Percentiles rank a stretch among this genome's conserved stretches.
Evolutionary conservation across 345 rosid genomes (phyloP).

Genomic region (Schrenkiella parvula): DNA sequence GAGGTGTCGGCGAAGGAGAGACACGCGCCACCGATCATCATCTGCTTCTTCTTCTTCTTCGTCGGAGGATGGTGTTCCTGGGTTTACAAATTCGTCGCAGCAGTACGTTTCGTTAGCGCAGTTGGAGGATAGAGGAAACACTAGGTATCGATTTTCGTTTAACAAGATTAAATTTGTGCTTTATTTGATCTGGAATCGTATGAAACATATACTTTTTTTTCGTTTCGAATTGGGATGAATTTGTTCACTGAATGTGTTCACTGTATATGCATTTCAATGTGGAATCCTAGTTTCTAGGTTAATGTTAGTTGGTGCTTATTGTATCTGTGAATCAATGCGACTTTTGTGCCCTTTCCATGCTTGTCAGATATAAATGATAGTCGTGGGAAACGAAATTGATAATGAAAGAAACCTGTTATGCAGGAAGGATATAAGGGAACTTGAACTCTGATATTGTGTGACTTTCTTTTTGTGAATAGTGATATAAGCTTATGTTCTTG

Average conservation of each 20-base stretch:
- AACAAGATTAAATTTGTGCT: not conserved
- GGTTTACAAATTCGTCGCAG: conserved; percentile 33
- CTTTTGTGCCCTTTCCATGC: not conserved
- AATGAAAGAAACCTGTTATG: not conserved
- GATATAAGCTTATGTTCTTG: not conserved
- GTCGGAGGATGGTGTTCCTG: conserved; percentile 34
- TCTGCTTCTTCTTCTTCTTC: conserved; percentile 12
- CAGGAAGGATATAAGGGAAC: too few relatives aligned
- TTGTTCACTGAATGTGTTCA: too few relatives aligned
- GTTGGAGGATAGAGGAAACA: conserved; percentile 49
- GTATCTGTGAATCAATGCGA: conserved; percentile 18
- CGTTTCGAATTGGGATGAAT: not conserved
- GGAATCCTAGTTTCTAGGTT: conserved; percentile 3
- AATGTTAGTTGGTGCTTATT: conserved; percentile 16
- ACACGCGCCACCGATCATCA: conserved; percentile 26
- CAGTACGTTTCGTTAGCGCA: conserved; percentile 61
- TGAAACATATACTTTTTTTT: too few relatives aligned
- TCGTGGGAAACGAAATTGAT: not conserved
- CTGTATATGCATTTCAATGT: conserved; percentile 8
- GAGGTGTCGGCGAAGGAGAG: conserved; percentile 37
- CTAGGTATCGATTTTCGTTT: conserved; percentile 43
- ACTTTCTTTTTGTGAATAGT: not conserved
- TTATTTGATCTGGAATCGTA: not conserved
- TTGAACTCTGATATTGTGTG: not conserved
- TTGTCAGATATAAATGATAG: conserved; percentile 1